phyloP scores from a whole-genome alignment of 1,284 basidiomycete species.

The Sporisorium reilianum region DNA sequence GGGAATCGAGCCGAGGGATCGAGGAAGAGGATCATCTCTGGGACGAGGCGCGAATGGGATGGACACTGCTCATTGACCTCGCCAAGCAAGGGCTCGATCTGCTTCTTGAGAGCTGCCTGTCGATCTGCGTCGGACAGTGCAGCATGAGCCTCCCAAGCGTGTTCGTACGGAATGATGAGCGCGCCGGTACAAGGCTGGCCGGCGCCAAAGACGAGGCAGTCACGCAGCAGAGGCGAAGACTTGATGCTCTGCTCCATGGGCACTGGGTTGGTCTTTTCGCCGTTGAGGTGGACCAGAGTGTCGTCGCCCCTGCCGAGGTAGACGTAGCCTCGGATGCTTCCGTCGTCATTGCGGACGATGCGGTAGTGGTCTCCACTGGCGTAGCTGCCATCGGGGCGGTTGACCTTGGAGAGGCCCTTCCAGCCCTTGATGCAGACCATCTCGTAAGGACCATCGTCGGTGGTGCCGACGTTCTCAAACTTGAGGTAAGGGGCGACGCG shows the following conservation, averaged over 20 bases:
- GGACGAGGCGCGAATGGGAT: slow-evolving; percentile 41
- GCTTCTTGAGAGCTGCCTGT: slow-evolving; percentile 32
- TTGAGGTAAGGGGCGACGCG: slow-evolving; percentile 26
- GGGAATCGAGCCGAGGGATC: slow-evolving; percentile 20
- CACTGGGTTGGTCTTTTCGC: slow-evolving; percentile 58
- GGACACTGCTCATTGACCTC: slow-evolving; percentile 39
- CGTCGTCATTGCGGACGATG: slow-evolving; percentile 70
- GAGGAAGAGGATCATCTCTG: slow-evolving; percentile 45
- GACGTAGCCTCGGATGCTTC: slow-evolving; percentile 72
- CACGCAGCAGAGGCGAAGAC: slow-evolving; percentile 68
- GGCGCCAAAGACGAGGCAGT: slow-evolving; percentile 76
- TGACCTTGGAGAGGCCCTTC: slow-evolving; percentile 73
- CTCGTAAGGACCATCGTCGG: slow-evolving; percentile 71
- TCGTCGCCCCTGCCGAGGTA: slow-evolving; percentile 77
- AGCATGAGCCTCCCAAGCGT: slow-evolving; percentile 67
- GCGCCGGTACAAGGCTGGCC: slow-evolving; percentile 74
- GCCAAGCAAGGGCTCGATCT: slow-evolving; percentile 29
- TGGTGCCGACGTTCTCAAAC: slow-evolving; percentile 36
- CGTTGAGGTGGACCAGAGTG: slow-evolving; percentile 71
- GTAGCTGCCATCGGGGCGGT: slow-evolving; percentile 75
- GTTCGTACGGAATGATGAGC: slow-evolving; percentile 74
- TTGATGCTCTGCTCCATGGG: slow-evolving; percentile 52
- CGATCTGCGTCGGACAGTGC: slow-evolving; percentile 14
- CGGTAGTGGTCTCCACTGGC: slow-evolving; percentile 76
- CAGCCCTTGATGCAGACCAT: slow-evolving; percentile 75